Conservation (phyloP, 345 rosid genomes). For the Gynandropsis gynandra region DNA sequence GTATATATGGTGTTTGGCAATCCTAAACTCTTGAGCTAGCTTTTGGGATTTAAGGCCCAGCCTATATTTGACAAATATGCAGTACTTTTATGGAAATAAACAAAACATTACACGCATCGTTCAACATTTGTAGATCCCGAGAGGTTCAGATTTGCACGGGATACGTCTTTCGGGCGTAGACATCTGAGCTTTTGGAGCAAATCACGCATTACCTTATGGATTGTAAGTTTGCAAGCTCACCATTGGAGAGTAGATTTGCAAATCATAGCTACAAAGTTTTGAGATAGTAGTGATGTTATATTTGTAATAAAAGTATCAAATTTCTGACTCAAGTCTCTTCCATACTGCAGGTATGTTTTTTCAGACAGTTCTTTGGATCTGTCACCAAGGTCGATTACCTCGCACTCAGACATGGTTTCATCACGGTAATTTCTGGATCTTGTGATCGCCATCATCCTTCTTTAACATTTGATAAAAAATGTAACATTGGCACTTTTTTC, state of each 20-base stretch:
- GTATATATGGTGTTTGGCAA: too few relatives aligned
- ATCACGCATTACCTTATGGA: constrained; percentile 58
- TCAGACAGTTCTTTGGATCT: constrained; percentile 63
- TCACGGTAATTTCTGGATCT: constrained; percentile 37
- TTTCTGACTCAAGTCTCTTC: too few relatives aligned
- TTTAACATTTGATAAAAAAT: background rate
- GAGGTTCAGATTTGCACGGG: constrained; percentile 89
- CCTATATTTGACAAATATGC: too few relatives aligned
- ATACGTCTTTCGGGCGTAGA: constrained; percentile 89
- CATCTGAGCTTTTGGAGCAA: constrained; percentile 73
- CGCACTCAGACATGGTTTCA: constrained; percentile 74
- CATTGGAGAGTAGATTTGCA: background rate
- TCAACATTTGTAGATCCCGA: constrained; percentile 95
- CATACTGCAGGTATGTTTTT: constrained; percentile 41
- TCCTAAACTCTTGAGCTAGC: too few relatives aligned
- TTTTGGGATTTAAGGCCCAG: too few relatives aligned
- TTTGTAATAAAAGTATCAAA: too few relatives aligned
- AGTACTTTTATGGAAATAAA: background rate
- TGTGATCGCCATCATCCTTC: background rate
- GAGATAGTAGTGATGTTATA: too few relatives aligned
- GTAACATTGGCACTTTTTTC: background rate
- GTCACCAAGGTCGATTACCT: constrained; percentile 68
- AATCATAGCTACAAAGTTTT: too few relatives aligned
- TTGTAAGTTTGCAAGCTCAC: constrained; percentile 58
- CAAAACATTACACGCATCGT: too few relatives aligned